phyloP scores from a whole-genome alignment of 176 grass and related monocot species.

The Olyra latifolia region DNA sequence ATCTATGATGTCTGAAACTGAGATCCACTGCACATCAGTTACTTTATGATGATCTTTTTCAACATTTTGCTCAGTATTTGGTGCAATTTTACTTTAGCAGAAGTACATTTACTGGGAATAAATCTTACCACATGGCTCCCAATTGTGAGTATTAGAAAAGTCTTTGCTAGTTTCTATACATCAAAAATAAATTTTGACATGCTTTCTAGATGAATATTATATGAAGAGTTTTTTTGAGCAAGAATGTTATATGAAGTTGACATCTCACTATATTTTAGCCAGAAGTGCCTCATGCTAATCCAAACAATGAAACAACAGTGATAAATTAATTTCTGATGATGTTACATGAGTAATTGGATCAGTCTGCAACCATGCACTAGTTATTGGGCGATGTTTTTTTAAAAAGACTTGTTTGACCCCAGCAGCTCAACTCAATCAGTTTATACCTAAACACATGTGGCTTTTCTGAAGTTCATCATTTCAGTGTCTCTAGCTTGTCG shows the following conservation, averaged over 20 bases:
- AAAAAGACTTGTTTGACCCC: slow-evolving; percentile 4
- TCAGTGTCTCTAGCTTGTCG: slow-evolving; percentile 12
- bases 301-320: background rate
- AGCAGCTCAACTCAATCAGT: slow-evolving; percentile 1
- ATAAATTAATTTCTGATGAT: background rate
- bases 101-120: slow-evolving; percentile 1
- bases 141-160: background rate
- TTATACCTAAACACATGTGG: background rate
- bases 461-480: slow-evolving; percentile 15
- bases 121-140: background rate
- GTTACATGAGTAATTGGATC: background rate
- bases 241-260: slow-evolving; percentile 1
- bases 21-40: background rate
- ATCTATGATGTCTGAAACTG: slow-evolving; percentile 13
- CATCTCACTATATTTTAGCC: slow-evolving; percentile 15
- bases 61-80: background rate
- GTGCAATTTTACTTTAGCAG: background rate
- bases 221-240: background rate
- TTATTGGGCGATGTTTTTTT: slow-evolving; percentile 12
- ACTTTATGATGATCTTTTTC: background rate
- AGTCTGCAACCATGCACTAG: background rate
- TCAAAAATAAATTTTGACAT: slow-evolving; percentile 2
- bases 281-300: background rate
- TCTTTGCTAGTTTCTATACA: slow-evolving; percentile 4
- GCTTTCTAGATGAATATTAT: slow-evolving; percentile 3